These are phyloP conservation scores for Paspalum notatum DNA, from an alignment of 176 grass and related monocot species.

Conservation along the genomic window DNA sequence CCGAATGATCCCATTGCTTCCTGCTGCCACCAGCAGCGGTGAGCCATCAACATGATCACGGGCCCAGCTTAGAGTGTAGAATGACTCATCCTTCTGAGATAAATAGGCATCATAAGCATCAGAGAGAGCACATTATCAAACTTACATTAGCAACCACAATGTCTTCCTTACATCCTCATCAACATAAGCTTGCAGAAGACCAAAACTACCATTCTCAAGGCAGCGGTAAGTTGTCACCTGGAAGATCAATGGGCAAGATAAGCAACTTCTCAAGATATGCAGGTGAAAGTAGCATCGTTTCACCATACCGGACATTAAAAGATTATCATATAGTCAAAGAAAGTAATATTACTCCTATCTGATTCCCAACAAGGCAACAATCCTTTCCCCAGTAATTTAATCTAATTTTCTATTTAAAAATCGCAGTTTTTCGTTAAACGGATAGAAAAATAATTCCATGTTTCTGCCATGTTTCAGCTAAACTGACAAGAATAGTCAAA, in stretches of 20 bases:
- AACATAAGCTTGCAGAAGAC: slow-evolving; percentile 74
- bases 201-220: slow-evolving; percentile 69
- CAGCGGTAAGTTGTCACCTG: slow-evolving; percentile 85
- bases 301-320: background rate
- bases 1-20: slow-evolving; percentile 73
- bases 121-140: slow-evolving; percentile 33
- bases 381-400: background rate
- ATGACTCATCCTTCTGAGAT: slow-evolving; percentile 76
- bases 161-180: slow-evolving; percentile 86
- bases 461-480: background rate
- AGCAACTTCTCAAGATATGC: background rate
- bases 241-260: slow-evolving; percentile 26
- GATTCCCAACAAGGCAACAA: background rate
- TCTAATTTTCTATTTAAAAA: background rate
- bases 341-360: background rate
- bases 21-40: slow-evolving; percentile 81
- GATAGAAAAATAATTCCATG: background rate
- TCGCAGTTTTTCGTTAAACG: background rate
- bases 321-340: background rate
- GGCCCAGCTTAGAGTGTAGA: slow-evolving; percentile 92
- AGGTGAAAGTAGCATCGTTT: slow-evolving; percentile 15
- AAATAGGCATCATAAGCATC: slow-evolving; percentile 9
- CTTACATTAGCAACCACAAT: slow-evolving; percentile 3
- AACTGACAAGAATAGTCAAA: background rate
- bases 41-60: slow-evolving; percentile 60